Conservation (phyloP, 345 rosid genomes). For the Eucalyptus erythrocorys region DNA sequence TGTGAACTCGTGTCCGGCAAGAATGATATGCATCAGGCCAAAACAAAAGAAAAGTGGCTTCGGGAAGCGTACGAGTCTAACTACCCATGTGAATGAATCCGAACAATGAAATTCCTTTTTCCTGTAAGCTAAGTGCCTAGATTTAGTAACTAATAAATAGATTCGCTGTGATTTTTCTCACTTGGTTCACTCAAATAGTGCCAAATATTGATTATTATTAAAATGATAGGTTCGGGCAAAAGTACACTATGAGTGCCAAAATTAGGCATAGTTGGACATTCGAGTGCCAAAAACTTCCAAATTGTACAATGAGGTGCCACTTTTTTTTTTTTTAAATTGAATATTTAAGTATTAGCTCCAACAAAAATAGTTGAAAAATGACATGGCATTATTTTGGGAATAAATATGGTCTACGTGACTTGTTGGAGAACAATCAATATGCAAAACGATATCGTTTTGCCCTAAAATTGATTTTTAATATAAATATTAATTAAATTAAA, state of each 20-base stretch:
- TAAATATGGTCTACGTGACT: no score
- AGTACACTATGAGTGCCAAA: no score
- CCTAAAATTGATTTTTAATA: no score
- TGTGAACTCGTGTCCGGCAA: background rate
- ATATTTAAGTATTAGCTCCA: no score
- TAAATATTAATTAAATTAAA: no score
- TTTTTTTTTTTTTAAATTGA: no score
- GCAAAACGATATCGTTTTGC: accelerated
- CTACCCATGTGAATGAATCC: background rate
- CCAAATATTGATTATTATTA: background rate
- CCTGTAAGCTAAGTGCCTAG: background rate
- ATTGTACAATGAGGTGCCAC: accelerated
- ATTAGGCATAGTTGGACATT: no score
- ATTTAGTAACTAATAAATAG: background rate
- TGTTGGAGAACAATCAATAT: no score
- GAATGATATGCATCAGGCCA: background rate
- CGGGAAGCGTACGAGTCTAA: background rate
- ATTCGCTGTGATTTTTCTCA: background rate
- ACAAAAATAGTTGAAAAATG: accelerated
- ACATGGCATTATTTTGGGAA: no score
- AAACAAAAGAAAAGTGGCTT: background rate
- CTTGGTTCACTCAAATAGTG: background rate
- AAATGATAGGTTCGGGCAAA: background rate
- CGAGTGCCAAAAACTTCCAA: no score
- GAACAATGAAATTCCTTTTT: background rate